Evolutionary conservation across 208 protist species (phyloP), one percentile per base, ranked within the genome.

Genomic region (Trypanosoma vivax): DNA sequence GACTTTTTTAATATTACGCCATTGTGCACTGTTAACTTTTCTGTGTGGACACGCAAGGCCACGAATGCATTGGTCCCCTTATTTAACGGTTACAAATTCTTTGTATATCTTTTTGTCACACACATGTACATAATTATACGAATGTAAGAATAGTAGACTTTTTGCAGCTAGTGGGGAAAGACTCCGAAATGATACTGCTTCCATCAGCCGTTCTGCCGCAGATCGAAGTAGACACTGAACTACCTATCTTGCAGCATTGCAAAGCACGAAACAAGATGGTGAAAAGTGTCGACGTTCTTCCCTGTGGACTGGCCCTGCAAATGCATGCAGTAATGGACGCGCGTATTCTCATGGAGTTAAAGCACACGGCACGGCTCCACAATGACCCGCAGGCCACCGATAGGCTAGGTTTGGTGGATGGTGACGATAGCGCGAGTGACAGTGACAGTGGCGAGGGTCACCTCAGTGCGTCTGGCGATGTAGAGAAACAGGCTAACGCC

Each of bases 331-430:
- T 59, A 4, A 60, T 75, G 2, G 25, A 64, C 28, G 63, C 70
- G 7, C 70, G 55, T 34, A 46, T 90, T 16, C 72, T 53, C 30
- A 58, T 63, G 24, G 73, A 83, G 51, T 64, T 71, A 18, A 41
- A 64, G 31, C 41, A 45, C 16, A 60, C 79, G 27, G 42, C 49
- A 11, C 63, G 50, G n/a, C 64, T 42, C 18, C 83, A 86, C 60
- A 52, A 46, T 14, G 83, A 88, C 51, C 77, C 76, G 0, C 47
- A 37, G 35, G 67, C 54, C 9, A 67, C 60, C 19, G 51, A 30
- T 52, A 49, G 37, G 6, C 52, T 41, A 5, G 52, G 59, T 23
- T 30, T 57, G 16, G 57, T 41, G 9, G 56, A 69, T 28, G 60
- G 45, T 31, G 34, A 46, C 24, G 57, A 63, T 48, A 50, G 14